Percentiles rank a stretch among this genome's conserved stretches.
phyloP scores from a whole-genome alignment of 2,329 filamentous ascomycete species.

The Aspergillus sclerotialis region DNA sequence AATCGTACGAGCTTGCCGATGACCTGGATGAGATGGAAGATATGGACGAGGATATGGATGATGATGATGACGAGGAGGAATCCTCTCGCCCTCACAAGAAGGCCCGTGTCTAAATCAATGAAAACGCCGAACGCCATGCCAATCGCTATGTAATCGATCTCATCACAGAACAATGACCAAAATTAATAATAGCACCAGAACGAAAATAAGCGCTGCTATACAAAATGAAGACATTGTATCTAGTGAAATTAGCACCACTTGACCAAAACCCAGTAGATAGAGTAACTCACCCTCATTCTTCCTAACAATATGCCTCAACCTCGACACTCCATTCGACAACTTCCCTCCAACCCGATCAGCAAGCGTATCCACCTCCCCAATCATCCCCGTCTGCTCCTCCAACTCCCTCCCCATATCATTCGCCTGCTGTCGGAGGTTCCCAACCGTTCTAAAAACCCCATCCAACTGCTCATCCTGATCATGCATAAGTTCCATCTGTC shows the following conservation, averaged over 20 bases:
- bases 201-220: constrained; percentile 79
- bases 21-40: constrained; percentile 60
- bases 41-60: constrained; percentile 49
- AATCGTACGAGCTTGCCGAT: constrained; percentile 64
- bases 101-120: constrained; percentile 25
- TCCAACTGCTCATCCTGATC: constrained; percentile 93
- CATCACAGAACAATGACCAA: constrained; percentile 61
- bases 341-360: constrained; percentile 83
- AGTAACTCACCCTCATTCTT: constrained; percentile 75
- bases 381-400: constrained; percentile 86
- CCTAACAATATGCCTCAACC: constrained; percentile 74
- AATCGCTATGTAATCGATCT: constrained; percentile 9
- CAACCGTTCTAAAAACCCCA: constrained; percentile 86
- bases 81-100: constrained; percentile 38
- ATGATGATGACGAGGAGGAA: constrained; percentile 32
- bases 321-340: constrained; percentile 77
- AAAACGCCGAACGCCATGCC: constrained; percentile 3
- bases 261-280: neutral
- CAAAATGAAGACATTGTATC: constrained; percentile 78
- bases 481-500: constrained; percentile 85
- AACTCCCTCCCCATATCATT: constrained; percentile 94
- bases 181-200: constrained; percentile 78
- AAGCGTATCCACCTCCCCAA: constrained; percentile 75
- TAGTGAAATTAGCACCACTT: constrained; percentile 26
- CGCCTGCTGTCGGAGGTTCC: constrained; percentile 81